Base-by-base conservation (phyloP, 345 rosid species). In the Acer saccharum region DNA sequence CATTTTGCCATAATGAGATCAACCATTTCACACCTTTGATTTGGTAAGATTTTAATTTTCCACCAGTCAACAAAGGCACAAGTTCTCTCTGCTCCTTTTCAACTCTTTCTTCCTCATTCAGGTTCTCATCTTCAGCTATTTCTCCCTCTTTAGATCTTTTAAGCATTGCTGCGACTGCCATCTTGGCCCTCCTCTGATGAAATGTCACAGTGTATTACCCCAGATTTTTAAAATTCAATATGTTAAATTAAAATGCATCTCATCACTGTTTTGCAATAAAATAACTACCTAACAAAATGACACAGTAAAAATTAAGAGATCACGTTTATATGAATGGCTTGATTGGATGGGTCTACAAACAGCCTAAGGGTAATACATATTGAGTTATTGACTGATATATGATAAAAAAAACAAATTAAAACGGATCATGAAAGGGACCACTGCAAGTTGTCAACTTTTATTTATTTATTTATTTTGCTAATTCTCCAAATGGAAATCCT, bases 1-100 rank as follows among this genome's bases (percentile, higher is more conserved):
- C 99, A 83, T 96, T 96, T 77, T 90, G 93, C 98, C 98, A 96
- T 64, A 96, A 77, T 20, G 99, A 96, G 72, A 96, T 90, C 74
- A 96, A 83, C 99, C 99, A 96, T 77, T 94, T 96, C 58, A 96
- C 92, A n/a, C 99, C 99, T 89, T 92, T 94, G 25, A 96, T 81
- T 81, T 96, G 99, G 82, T 96, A 96, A 4, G 94, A 79, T 82
- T 96, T 96, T 84, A 96, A 84, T 69, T 84, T 89, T 62, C 97
- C 99, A 74, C 97, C 99, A 77, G 94, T 94, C 78, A 96, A 83
- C 77, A 94, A 80, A 35, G 99, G 97, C 55, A 92, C 92, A 64
- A 96, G 87, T 72, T 94, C 98, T 65, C 74, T 81, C 88, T 96
- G 99, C 87, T 89, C 95, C 80, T 87, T 91, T 80, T 86, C 90